Conservation (phyloP, 768 basidiomycete species). For the Suillus discolor region DNA sequence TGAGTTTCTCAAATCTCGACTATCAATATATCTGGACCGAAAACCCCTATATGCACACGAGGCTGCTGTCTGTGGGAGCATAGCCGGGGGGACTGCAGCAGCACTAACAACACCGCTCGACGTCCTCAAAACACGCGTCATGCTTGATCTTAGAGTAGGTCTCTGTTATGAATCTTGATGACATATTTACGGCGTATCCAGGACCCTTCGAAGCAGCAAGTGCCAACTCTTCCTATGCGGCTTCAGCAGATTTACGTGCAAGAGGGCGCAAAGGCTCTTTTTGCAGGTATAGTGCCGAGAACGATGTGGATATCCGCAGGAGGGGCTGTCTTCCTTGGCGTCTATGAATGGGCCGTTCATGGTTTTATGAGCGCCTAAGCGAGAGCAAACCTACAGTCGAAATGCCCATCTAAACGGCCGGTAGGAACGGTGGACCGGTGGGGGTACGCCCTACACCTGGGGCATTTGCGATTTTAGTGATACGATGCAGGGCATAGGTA, state of each 20-base stretch:
- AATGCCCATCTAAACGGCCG: too few relatives aligned
- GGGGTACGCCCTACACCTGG: too few relatives aligned
- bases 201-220: slow-evolving; percentile 50
- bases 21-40: slow-evolving; percentile 56
- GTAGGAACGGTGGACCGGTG: too few relatives aligned
- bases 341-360: slow-evolving; percentile 82
- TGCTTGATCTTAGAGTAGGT: slow-evolving; percentile 86
- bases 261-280: slow-evolving; percentile 79
- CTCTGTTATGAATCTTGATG: background rate
- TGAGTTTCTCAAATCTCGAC: slow-evolving; percentile 75
- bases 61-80: slow-evolving; percentile 86
- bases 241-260: slow-evolving; percentile 63
- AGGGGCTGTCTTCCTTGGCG: slow-evolving; percentile 96
- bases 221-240: slow-evolving; percentile 59
- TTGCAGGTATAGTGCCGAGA: slow-evolving; percentile 85
- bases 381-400: background rate
- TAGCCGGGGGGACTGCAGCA: slow-evolving; percentile 90
- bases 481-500: too few relatives aligned
- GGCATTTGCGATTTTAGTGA: too few relatives aligned
- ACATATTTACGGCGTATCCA: slow-evolving; percentile 24
- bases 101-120: slow-evolving; percentile 93
- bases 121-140: slow-evolving; percentile 95
- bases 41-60: slow-evolving; percentile 69
- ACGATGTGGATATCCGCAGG: slow-evolving; percentile 97
- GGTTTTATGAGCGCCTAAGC: slow-evolving; percentile 38